Percentiles rank a stretch among this genome's conserved stretches.
These are phyloP conservation scores for Cyberlindnera mycetangii DNA, from an alignment of 805 yeast species.

Conservation along the genomic window DNA sequence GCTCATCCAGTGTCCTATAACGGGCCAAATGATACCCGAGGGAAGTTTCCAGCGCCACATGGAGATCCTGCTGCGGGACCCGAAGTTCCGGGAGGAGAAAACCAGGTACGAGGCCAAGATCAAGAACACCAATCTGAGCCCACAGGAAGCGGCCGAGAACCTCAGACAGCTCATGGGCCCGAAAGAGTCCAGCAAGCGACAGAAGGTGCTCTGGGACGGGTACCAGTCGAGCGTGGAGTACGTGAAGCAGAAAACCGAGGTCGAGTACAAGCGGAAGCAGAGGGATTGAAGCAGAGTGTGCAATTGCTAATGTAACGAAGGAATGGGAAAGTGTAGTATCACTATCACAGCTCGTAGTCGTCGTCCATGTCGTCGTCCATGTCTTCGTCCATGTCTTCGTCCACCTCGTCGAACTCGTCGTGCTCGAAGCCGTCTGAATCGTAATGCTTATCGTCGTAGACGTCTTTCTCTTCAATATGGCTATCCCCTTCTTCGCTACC, in stretches of 20 bases:
- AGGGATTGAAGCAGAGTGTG: too few species aligned
- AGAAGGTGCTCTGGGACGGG: slow-evolving; percentile 35
- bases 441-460: slow-evolving; percentile 3
- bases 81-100: slow-evolving; percentile 69
- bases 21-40: slow-evolving; percentile 69
- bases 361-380: slow-evolving; percentile 12
- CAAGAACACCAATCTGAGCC: slow-evolving; percentile 45
- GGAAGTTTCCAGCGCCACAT: slow-evolving; percentile 69
- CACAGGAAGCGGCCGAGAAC: slow-evolving; percentile 60
- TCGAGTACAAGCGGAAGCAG: slow-evolving; percentile 23
- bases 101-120: slow-evolving; percentile 55
- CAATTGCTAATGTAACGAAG: neutral
- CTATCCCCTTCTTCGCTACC: too few species aligned
- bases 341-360: too few species aligned
- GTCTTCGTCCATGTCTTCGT: slow-evolving; percentile 5
- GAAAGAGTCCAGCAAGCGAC: slow-evolving; percentile 24
- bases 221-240: slow-evolving; percentile 26
- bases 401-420: slow-evolving; percentile 13
- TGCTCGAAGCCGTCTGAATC: slow-evolving; percentile 10
- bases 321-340: slow-evolving; percentile 7
- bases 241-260: slow-evolving; percentile 20
- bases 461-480: slow-evolving; percentile 8
- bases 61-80: slow-evolving; percentile 68
- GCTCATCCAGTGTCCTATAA: slow-evolving; percentile 71
- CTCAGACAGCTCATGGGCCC: slow-evolving; percentile 46